These are phyloP conservation scores for Calocybe gangraenosa DNA, from an alignment of 768 basidiomycete genomes.

Conservation along the genomic window DNA sequence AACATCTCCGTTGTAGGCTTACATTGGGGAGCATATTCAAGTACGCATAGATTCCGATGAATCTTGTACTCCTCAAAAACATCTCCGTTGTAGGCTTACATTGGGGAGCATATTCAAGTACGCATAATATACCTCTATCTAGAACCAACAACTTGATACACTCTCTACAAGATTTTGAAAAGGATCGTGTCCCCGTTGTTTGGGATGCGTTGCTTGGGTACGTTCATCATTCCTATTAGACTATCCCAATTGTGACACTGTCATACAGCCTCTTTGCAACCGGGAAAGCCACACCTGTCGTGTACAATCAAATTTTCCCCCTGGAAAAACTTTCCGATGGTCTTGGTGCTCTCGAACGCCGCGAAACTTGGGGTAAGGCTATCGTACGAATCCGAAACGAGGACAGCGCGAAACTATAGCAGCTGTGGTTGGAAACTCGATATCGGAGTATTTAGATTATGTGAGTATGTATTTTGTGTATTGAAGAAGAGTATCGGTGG, in stretches of 20 bases:
- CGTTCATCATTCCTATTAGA: constrained; percentile 17
- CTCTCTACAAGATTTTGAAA: constrained; percentile 54
- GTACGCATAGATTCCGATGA: constrained; percentile 81
- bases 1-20: constrained; percentile 82
- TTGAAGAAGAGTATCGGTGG: no score
- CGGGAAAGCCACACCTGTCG: constrained; percentile 61
- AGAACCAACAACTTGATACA: not conserved
- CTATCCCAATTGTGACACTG: not conserved
- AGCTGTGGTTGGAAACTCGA: not conserved
- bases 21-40: constrained; percentile 79
- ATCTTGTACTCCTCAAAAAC: constrained; percentile 81
- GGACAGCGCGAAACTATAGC: constrained; percentile 15
- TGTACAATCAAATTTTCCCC: constrained; percentile 66
- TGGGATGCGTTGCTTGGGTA: constrained; percentile 71
- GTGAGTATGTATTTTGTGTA: constrained; percentile 5
- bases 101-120: constrained; percentile 81
- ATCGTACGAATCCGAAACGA: constrained; percentile 53
- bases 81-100: constrained; percentile 79
- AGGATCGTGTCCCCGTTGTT: constrained; percentile 55
- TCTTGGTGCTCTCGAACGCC: constrained; percentile 66
- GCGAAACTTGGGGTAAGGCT: constrained; percentile 93
- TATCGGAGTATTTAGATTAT: not conserved
- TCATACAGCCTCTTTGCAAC: constrained; percentile 58
- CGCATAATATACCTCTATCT: constrained; percentile 21
- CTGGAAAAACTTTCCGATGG: constrained; percentile 67